These are phyloP conservation scores for Salvia sclarea DNA, from an alignment of 305 asterid species.

Conservation along the genomic window DNA sequence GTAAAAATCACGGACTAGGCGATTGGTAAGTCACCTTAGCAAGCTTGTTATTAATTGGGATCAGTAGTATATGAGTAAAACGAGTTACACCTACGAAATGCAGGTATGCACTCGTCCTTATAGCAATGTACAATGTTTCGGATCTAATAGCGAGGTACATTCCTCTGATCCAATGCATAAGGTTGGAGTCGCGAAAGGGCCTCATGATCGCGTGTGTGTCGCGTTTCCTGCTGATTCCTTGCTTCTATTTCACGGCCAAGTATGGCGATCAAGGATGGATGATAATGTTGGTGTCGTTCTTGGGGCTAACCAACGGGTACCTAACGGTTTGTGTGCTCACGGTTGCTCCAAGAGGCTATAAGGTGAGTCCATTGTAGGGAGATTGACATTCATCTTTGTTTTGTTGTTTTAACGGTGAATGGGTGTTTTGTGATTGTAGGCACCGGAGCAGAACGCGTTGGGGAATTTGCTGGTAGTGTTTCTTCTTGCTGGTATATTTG, in stretches of 20 bases:
- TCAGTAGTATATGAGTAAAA: too few relatives aligned
- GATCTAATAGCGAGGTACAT: conserved; percentile 71
- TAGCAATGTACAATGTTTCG: conserved; percentile 78
- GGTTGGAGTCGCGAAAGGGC: conserved; percentile 61
- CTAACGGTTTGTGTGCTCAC: conserved; percentile 77
- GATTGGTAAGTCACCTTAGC: conserved; percentile 56
- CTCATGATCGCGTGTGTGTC: conserved; percentile 47
- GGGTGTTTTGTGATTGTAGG: conserved; percentile 42
- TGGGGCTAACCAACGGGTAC: conserved; percentile 81
- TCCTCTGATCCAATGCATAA: conserved; percentile 51
- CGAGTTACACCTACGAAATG: too few relatives aligned
- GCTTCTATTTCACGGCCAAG: conserved; percentile 92
- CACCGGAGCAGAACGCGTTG: conserved; percentile 94
- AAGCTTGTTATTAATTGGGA: neutral
- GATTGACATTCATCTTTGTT: neutral
- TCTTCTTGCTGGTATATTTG: conserved; percentile 69
- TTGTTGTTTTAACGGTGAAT: neutral
- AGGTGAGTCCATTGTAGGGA: conserved; percentile 38
- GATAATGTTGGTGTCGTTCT: conserved; percentile 65
- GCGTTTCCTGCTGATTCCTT: conserved; percentile 75
- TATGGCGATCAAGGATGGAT: conserved; percentile 91
- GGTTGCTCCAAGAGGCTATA: conserved; percentile 83
- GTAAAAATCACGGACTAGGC: conserved; percentile 59
- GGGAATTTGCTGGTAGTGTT: conserved; percentile 79
- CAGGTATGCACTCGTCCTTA: conserved; percentile 75